Conservation (phyloP, 2,329 filamentous ascomycete genomes). For the Myriosclerotinia scirpicola region DNA sequence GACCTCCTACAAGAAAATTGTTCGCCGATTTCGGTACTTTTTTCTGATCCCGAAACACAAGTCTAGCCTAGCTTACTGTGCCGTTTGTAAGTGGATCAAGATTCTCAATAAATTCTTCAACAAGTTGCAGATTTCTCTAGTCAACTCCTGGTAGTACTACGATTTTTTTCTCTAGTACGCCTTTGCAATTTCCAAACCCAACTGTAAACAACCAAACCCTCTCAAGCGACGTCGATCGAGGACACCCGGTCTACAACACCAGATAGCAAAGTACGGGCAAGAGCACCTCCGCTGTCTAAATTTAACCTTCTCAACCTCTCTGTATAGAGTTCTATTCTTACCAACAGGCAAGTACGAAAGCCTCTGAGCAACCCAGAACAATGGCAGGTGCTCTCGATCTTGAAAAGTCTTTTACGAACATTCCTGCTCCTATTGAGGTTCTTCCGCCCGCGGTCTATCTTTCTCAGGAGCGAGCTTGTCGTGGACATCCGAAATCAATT, state of each 20-base stretch:
- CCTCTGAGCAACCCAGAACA: not conserved
- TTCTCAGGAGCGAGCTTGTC: not conserved
- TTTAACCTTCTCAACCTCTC: not conserved
- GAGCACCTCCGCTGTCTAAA: not conserved
- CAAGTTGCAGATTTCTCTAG: not conserved
- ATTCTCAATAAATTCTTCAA: not conserved
- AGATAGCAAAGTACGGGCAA: not conserved
- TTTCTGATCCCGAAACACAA: not conserved
- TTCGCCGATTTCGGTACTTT: not conserved
- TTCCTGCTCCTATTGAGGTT: not conserved
- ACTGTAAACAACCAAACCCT: not conserved
- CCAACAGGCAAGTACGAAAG: conserved; percentile 8
- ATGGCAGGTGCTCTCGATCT: conserved; percentile 9
- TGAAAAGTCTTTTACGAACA: not conserved
- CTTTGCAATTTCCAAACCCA: not conserved
- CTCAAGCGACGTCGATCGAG: not conserved
- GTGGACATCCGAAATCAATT: not conserved
- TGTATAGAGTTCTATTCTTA: not conserved
- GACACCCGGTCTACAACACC: too few relatives aligned
- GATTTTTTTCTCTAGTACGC: not conserved
- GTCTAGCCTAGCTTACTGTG: not conserved
- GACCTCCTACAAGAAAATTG: not conserved
- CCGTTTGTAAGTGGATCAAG: not conserved
- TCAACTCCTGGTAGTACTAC: not conserved
- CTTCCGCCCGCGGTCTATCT: not conserved